Evolutionary conservation across 2,329 filamentous ascomycete genomes (phyloP).

Genomic region (Exserohilum rostratum): DNA sequence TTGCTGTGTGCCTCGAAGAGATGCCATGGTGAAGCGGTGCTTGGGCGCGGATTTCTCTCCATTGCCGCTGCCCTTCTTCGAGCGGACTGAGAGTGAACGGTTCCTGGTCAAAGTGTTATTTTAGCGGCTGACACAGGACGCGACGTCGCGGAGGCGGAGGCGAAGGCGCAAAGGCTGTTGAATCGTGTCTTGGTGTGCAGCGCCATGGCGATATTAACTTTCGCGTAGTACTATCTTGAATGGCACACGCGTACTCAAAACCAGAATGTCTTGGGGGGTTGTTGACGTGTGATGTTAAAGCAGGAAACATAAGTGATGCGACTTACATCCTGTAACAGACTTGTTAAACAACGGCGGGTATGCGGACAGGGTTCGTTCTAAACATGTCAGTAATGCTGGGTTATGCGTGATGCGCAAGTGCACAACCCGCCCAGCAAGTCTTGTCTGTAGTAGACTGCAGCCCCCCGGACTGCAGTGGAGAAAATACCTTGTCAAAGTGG

Average conservation of each 20-base stretch:
- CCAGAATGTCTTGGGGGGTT: not conserved
- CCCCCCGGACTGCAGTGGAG: not conserved
- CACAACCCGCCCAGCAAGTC: constrained; percentile 13
- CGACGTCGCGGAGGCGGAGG: no score
- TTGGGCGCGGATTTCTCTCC: constrained; percentile 54
- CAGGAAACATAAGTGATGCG: constrained; percentile 25
- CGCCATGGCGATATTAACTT: not conserved
- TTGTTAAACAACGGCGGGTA: constrained; percentile 8
- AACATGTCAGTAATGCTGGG: constrained; percentile 29
- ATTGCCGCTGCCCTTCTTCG: constrained; percentile 59
- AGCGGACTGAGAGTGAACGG: constrained; percentile 75
- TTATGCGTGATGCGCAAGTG: constrained; percentile 9
- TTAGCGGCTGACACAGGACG: constrained; percentile 26
- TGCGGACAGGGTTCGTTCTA: constrained; percentile 23
- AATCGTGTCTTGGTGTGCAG: not conserved
- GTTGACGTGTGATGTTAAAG: not conserved
- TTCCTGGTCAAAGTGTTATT: constrained; percentile 60
- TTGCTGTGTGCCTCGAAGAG: constrained; percentile 82
- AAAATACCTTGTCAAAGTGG: constrained; percentile 12
- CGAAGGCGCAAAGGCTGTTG: no score
- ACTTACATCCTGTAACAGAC: constrained; percentile 42
- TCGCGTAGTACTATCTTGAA: not conserved
- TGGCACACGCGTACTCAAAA: not conserved
- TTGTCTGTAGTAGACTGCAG: not conserved
- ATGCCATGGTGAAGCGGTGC: constrained; percentile 83